Evolutionary conservation across 2,329 filamentous ascomycete genomes (phyloP), one percentile per base, ranked within the genome.

Genomic region (Diaporthe vexans): DNA sequence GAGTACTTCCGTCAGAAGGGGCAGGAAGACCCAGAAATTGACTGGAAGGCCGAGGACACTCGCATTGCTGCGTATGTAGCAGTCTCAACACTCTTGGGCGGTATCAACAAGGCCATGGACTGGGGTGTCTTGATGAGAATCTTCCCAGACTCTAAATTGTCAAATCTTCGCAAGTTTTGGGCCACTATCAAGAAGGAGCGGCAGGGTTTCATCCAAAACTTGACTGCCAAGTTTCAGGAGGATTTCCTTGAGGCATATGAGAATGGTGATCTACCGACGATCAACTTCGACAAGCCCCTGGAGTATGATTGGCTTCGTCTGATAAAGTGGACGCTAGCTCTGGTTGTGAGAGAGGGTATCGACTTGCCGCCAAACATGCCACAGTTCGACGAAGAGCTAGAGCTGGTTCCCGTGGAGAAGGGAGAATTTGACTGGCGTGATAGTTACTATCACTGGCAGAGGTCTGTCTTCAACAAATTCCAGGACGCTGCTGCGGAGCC

Each of bases 301-400:
- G 86, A 88, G 1, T 94, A 94, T 74, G 92, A 95, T 79, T 95
- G 94, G 93, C 83, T 85, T 13, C 82, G 81, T 6, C 82, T 95
- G 8, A 88, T 95, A 61, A 85, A 88, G 48, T 96, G 94, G 94
- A 88, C 91, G 1, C 84, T 90, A 76, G 85, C 87, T 29, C 88
- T 90, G 5, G 82, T 86, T 33, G 83, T 83, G 0, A 82, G 85
- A 40, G 84, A 87, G 71, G 85, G 85, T 0, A 78, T 88, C 46
- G 80, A 85, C 29, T 84, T 92, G 2, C 91, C 90, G 1, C 79
- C 80, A 4, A 85, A 85, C 1, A 84, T 86, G 58, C 77, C 81
- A 13, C 80, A 81, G 21, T 80, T 93, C 1, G 73, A 76, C 46
- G 78, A 81, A 17, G 80, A 81, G n/a, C 80, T 93, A 2, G 74